A percentile compares a stretch with the other conserved stretches of the same genome.
phyloP scores from a whole-genome alignment of 257 asterid species.

The Nicotiana sylvestris region DNA sequence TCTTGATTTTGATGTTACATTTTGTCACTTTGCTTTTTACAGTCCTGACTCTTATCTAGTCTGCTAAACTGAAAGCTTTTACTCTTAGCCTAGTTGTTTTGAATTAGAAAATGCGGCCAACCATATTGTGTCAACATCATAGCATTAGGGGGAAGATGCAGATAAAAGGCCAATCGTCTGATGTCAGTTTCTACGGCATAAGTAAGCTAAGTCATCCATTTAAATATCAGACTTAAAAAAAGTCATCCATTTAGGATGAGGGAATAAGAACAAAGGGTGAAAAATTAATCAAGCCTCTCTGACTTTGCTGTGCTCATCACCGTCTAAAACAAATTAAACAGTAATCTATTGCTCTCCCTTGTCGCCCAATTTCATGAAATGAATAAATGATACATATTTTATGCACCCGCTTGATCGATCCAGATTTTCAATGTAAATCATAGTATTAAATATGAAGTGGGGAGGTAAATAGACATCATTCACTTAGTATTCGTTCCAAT shows the following conservation, averaged over 20 bases:
- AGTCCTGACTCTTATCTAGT: not conserved
- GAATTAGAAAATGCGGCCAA: no score
- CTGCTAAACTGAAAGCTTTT: not conserved
- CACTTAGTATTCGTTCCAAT: not conserved
- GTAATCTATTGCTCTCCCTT: not conserved
- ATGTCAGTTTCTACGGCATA: not conserved
- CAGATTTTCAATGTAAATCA: not conserved
- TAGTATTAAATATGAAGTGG: not conserved
- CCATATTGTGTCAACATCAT: no score
- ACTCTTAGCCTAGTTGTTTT: no score
- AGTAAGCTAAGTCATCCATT: not conserved
- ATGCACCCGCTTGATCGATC: not conserved
- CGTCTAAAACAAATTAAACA: not conserved
- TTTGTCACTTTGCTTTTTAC: not conserved
- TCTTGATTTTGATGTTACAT: not conserved
- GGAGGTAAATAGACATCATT: not conserved
- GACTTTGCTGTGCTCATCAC: not conserved
- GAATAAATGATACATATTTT: not conserved
- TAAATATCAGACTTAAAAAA: not conserved
- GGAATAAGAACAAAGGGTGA: not conserved
- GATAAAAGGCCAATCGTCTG: no score
- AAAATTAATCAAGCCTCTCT: not conserved
- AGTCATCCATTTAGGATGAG: not conserved
- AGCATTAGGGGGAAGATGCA: no score
- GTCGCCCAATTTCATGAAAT: not conserved